Conservation (phyloP, 73 alveolate genomes). For the Loxodes magnus region DNA sequence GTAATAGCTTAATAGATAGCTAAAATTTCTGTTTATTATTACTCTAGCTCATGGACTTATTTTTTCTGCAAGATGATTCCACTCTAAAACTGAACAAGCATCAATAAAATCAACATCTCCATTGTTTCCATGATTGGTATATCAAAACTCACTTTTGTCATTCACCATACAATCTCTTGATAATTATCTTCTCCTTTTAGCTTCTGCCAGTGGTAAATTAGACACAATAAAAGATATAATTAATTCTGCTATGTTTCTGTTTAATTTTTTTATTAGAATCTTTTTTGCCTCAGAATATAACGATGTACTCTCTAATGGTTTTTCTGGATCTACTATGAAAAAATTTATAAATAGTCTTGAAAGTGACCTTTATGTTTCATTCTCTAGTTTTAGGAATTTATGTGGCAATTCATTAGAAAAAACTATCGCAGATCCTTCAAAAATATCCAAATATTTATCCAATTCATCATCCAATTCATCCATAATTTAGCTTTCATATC, state of each 20-base stretch:
- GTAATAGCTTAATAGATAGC: too few relatives aligned
- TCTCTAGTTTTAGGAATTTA: not conserved
- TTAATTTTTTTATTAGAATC: not conserved
- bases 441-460: not conserved
- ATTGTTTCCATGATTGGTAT: not conserved
- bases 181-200: not conserved
- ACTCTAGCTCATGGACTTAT: too few relatives aligned
- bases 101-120: slow-evolving; percentile 7
- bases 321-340: not conserved
- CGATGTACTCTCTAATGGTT: not conserved
- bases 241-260: not conserved
- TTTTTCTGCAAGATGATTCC: too few relatives aligned
- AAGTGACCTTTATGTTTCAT: not conserved
- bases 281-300: not conserved
- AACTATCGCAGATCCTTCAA: not conserved
- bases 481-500: not conserved
- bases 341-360: not conserved
- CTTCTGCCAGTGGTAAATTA: not conserved
- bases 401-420: slow-evolving; percentile 1
- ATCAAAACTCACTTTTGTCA: not conserved
- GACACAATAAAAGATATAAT: not conserved
- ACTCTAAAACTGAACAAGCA: too few relatives aligned
- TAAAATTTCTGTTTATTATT: too few relatives aligned
- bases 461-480: not conserved
- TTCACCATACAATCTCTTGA: not conserved